Conservation (phyloP, 129 eudicot species). For the Sambucus nigra region DNA sequence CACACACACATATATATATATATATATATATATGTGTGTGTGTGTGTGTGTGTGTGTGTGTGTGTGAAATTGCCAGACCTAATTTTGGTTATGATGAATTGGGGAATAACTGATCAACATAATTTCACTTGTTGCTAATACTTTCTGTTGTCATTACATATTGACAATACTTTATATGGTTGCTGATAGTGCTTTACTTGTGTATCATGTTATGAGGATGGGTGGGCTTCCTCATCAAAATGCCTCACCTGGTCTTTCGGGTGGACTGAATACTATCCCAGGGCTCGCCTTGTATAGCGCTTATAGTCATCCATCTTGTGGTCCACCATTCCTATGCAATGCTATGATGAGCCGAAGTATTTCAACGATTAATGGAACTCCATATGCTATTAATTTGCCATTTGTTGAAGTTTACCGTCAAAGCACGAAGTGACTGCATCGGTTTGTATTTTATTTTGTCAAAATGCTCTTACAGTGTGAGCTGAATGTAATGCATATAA, state of each 20-base stretch:
- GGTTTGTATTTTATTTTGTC: conserved; percentile 22
- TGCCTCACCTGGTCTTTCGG: conserved; percentile 30
- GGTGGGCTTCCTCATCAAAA: conserved; percentile 49
- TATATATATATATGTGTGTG: too few relatives aligned
- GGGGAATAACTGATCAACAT: neutral
- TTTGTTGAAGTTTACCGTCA: conserved; percentile 46
- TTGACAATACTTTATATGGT: neutral
- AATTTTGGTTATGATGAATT: neutral
- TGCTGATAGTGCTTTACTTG: conserved; percentile 3
- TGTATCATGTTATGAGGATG: conserved; percentile 48
- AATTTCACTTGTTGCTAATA: neutral
- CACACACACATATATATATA: too few relatives aligned
- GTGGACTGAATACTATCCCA: conserved; percentile 24
- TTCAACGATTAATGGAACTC: conserved; percentile 36
- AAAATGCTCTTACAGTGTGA: neutral
- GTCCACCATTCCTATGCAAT: conserved; percentile 40
- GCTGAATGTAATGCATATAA: neutral
- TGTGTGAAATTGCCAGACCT: too few relatives aligned
- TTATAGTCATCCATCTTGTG: conserved; percentile 44
- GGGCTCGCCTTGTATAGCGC: conserved; percentile 36
- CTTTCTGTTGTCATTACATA: too few relatives aligned
- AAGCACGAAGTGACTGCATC: conserved; percentile 52
- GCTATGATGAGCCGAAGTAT: conserved; percentile 43
- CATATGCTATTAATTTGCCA: conserved; percentile 34
- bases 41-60: too few relatives aligned